Evolutionary conservation across 805 yeast species (phyloP).

Genomic region (Scheffersomyces amazonensis): DNA sequence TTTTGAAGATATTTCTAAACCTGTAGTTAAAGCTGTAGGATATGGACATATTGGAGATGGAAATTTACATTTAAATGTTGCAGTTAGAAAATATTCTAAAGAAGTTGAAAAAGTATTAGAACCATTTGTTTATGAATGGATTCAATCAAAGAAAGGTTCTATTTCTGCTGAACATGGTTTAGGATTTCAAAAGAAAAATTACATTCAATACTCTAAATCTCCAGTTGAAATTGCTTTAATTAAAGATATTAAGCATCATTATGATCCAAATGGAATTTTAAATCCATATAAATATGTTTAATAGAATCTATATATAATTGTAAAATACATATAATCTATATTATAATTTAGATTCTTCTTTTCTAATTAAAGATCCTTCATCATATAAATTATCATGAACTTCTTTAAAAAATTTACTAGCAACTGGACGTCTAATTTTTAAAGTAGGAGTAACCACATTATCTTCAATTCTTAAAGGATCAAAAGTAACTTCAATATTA

Average conservation of each 20-base stretch:
- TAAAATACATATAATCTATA: not conserved
- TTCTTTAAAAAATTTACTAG: conserved; percentile 23
- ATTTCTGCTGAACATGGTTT: conserved; percentile 97
- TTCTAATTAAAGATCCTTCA: conserved; percentile 30
- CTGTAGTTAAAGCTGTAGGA: conserved; percentile 88
- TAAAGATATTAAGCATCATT: conserved; percentile 72
- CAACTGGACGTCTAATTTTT: conserved; percentile 41
- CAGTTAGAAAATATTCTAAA: conserved; percentile 79
- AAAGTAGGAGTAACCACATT: conserved; percentile 42
- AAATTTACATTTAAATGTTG: conserved; percentile 88
- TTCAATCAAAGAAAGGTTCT: conserved; percentile 70
- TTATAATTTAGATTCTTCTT: conserved; percentile 16
- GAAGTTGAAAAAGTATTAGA: conserved; percentile 79
- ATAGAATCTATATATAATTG: conserved; percentile 1
- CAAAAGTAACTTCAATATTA: conserved; percentile 32
- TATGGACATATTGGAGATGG: conserved; percentile 99
- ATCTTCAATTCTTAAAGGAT: conserved; percentile 37
- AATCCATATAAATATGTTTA: conserved; percentile 92
- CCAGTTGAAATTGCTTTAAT: conserved; percentile 69
- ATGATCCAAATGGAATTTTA: conserved; percentile 88
- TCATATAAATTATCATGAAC: conserved; percentile 29
- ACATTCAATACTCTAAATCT: conserved; percentile 80
- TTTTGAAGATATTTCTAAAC: conserved; percentile 56
- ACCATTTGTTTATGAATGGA: conserved; percentile 95
- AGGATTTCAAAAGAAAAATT: conserved; percentile 94